These are phyloP conservation scores for Magnolia sinica DNA, from an alignment of 164 flowering plant genomes.

Conservation along the genomic window DNA sequence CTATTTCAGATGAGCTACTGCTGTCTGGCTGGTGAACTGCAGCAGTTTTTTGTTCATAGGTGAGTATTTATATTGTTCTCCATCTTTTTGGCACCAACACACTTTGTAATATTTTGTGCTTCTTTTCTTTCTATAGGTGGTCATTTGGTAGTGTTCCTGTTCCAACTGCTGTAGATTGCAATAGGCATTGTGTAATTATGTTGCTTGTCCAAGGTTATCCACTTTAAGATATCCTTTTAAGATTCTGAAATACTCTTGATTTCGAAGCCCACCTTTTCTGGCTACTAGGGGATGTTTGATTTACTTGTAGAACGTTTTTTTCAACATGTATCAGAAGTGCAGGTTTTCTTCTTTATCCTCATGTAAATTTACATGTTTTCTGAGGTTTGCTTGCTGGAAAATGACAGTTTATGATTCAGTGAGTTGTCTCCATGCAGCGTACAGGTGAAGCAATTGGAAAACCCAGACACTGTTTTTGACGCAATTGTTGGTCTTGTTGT, in stretches of 20 bases:
- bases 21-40: conserved; percentile 71
- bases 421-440: conserved; percentile 44
- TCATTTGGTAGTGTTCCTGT: conserved; percentile 46
- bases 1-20: conserved; percentile 76
- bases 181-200: conserved; percentile 96
- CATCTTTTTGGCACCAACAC: too few relatives aligned
- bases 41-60: conserved; percentile 77
- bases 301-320: too few relatives aligned
- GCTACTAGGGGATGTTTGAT: too few relatives aligned
- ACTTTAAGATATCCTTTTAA: conserved; percentile 54
- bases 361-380: background rate
- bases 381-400: conserved; percentile 1
- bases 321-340: too few relatives aligned
- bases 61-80: too few relatives aligned
- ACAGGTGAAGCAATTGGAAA: conserved; percentile 83
- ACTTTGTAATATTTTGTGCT: too few relatives aligned
- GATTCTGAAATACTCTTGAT: background rate
- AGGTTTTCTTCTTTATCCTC: background rate
- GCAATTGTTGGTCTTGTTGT: conserved; percentile 69
- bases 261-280: too few relatives aligned
- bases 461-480: conserved; percentile 79
- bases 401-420: background rate
- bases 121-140: too few relatives aligned
- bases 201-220: conserved; percentile 90
- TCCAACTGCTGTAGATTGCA: conserved; percentile 88